phyloP scores from a whole-genome alignment of 768 basidiomycete genomes.

The Punctularia strigosozonata region DNA sequence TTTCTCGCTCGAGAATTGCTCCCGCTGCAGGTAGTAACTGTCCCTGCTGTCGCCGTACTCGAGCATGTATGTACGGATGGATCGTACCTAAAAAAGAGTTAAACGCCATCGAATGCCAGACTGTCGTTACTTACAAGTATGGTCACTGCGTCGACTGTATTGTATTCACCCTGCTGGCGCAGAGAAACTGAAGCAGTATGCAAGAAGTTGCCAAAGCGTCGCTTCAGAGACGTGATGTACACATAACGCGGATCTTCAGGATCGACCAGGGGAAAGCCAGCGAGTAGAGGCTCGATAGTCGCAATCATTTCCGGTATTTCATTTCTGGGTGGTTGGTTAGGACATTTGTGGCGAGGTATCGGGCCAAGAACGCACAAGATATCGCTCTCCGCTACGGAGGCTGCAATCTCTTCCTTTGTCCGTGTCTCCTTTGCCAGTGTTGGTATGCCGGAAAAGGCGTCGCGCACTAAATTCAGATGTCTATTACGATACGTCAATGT shows the following conservation, averaged over 20 bases:
- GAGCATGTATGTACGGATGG: conserved; percentile 60
- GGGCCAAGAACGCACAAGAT: conserved; percentile 40
- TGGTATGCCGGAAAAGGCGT: conserved; percentile 65
- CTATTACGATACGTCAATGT: conserved; percentile 19
- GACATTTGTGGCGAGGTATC: background rate
- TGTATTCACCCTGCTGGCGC: conserved; percentile 66
- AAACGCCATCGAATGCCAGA: background rate
- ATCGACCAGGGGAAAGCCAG: conserved; percentile 60
- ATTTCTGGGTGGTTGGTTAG: conserved; percentile 28
- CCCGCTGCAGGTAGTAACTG: conserved; percentile 47
- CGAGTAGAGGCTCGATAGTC: conserved; percentile 42
- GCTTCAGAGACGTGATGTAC: conserved; percentile 43
- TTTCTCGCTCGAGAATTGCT: conserved; percentile 47
- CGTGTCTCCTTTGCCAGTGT: conserved; percentile 47
- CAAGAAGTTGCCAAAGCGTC: conserved; percentile 57
- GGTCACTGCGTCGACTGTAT: conserved; percentile 71
- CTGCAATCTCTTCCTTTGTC: conserved; percentile 33
- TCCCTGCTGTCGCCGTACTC: conserved; percentile 69
- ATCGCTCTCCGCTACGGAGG: conserved; percentile 42
- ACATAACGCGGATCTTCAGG: conserved; percentile 51
- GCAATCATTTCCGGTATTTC: conserved; percentile 75
- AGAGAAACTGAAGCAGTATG: conserved; percentile 59
- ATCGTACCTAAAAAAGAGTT: conserved; percentile 34
- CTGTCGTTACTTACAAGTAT: conserved; percentile 36
- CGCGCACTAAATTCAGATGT: conserved; percentile 59